phyloP scores from a whole-genome alignment of 2,329 filamentous ascomycete genomes.

The Didymella lethalis region DNA sequence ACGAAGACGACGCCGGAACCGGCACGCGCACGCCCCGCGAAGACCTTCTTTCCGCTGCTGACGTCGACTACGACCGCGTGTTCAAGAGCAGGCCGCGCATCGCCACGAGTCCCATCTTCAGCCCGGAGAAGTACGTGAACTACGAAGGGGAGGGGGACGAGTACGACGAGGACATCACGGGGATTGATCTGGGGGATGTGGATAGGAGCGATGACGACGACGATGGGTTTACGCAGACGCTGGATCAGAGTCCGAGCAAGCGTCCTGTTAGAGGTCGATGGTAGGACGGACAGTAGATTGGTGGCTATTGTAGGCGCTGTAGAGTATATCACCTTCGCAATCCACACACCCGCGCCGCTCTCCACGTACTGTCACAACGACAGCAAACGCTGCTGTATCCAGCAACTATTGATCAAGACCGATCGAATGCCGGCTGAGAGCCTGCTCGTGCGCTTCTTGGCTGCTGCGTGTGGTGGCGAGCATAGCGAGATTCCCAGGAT shows the following conservation, averaged over 20 bases:
- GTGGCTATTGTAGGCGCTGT: no score
- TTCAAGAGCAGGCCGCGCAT: conserved; percentile 87
- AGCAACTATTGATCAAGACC: no score
- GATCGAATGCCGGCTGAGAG: no score
- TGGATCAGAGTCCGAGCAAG: conserved; percentile 45
- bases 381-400: no score
- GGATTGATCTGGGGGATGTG: conserved; percentile 44
- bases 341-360: no score
- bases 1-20: conserved; percentile 25
- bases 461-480: no score
- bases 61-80: conserved; percentile 79
- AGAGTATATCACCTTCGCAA: no score
- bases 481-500: no score
- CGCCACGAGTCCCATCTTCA: conserved; percentile 71
- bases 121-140: conserved; percentile 26
- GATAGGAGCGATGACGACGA: conserved; percentile 38
- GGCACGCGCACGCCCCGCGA: conserved; percentile 65
- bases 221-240: conserved; percentile 32
- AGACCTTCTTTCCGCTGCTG: conserved; percentile 70
- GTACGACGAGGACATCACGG: conserved; percentile 39
- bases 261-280: background rate
- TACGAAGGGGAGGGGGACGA: conserved; percentile 19
- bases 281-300: background rate
- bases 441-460: no score
- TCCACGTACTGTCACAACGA: no score